These are phyloP conservation scores for Yamadazyma jaroonii DNA, from an alignment of 1,139 yeast species.

Conservation along the genomic window DNA sequence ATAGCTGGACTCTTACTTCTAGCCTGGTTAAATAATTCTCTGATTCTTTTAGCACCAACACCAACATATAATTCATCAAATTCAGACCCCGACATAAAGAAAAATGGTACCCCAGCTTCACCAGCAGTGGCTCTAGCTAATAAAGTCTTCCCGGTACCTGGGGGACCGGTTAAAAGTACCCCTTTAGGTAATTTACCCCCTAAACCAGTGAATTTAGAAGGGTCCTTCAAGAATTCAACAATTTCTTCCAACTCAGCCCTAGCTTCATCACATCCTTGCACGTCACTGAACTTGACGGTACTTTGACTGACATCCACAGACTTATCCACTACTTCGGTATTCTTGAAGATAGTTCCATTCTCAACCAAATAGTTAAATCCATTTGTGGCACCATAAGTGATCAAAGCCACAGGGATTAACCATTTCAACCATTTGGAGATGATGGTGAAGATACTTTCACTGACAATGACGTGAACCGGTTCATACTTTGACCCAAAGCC, in stretches of 20 bases:
- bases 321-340: constrained; percentile 70
- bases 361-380: constrained; percentile 80
- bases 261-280: constrained; percentile 98
- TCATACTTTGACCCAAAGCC: constrained; percentile 55
- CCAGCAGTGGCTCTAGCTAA: constrained; percentile 99
- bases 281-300: constrained; percentile 86
- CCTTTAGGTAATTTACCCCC: constrained; percentile 99
- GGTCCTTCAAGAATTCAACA: constrained; percentile 94
- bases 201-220: constrained; percentile 89
- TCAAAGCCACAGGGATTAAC: constrained; percentile 76
- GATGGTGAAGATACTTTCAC: constrained; percentile 76
- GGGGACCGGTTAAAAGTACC: constrained; percentile 95
- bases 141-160: constrained; percentile 98
- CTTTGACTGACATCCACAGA: constrained; percentile 83
- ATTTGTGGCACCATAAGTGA: constrained; percentile 70
- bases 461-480: constrained; percentile 88
- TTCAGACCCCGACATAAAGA: constrained; percentile 98
- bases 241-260: constrained; percentile 95
- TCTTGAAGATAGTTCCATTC: constrained; percentile 79
- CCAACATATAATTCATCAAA: constrained; percentile 98
- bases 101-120: constrained; percentile 98
- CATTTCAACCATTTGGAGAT: constrained; percentile 87
- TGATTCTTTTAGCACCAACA: constrained; percentile 96
- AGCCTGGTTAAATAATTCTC: constrained; percentile 92
- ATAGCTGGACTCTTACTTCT: constrained; percentile 96